Evolutionary conservation across 176 grass and related monocot genomes (phyloP), one percentile per base, ranked within the genome.

Genomic region (Zoysia japonica): DNA sequence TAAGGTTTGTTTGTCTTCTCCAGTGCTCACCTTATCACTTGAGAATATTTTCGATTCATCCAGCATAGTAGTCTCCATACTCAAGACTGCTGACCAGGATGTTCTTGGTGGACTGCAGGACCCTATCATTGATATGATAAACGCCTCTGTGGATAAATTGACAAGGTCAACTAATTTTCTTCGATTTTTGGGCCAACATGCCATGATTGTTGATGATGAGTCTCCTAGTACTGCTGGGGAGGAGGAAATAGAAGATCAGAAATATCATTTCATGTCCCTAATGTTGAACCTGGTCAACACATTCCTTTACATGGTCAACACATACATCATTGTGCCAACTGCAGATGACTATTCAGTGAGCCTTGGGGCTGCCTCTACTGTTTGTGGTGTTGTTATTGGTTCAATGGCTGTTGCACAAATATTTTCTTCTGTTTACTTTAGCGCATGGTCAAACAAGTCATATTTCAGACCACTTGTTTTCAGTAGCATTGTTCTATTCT

Each of bases 301-400:
- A 69, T 96, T 96, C 82, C 90, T 96, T 41, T 96, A 96, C 71
- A 96, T 96, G 93, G 93, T 93, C 88, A 96, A 96, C 80, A 96
- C 93, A 63, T 96, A 96, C 83, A 92, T 96, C 74, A 84, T 96
- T 84, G 93, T 96, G 47, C 93, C 93, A 67, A 96, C 93, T 65
- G 93, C 93, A 63, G 93, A 96, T 88, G 80, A 96, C 68, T 96
- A 96, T 65, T 92, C 93, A 78, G 87, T 96, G 75, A 92, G 87
- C 85, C 90, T 96, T 76, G 93, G 93, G 10, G 93, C 93, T 77
- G 87, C 93, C 66, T 89, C 93, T 44, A 96, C 93, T 78, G 93
- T 96, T 73, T 96, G 93, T 84, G 93, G 93, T 61, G 86, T 96
- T 67, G 88, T 96, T 81, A 96, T 96, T 72, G 93, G 93, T 78